Percentiles rank a stretch among this genome's conserved stretches.
These are phyloP conservation scores for Venturia oleaginea DNA, from an alignment of 2,329 filamentous ascomycete genomes.

Conservation along the genomic window DNA sequence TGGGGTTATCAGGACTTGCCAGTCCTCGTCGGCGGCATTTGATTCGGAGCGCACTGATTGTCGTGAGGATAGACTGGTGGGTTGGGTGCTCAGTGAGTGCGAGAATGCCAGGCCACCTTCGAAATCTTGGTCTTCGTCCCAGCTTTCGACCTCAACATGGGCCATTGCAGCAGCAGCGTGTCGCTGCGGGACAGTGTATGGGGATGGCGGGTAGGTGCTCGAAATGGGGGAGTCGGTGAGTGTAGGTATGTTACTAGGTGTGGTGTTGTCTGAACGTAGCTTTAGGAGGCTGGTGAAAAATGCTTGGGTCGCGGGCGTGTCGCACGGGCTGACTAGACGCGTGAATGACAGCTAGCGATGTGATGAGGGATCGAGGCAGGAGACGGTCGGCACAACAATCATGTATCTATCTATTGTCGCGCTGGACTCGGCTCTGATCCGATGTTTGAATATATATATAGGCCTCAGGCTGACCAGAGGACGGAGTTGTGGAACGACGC, in stretches of 20 bases:
- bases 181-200: constrained; percentile 13
- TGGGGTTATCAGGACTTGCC: constrained; percentile 73
- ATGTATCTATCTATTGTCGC: too few species aligned
- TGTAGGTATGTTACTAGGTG: background rate
- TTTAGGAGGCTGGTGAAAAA: background rate
- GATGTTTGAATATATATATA: background rate
- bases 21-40: constrained; percentile 70
- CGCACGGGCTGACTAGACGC: too few species aligned
- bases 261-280: background rate
- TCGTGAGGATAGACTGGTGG: constrained; percentile 59
- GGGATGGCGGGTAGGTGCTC: background rate
- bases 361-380: background rate
- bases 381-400: too few species aligned
- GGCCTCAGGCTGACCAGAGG: too few species aligned
- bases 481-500: background rate
- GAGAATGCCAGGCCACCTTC: constrained; percentile 55
- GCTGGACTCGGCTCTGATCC: background rate
- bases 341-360: too few species aligned
- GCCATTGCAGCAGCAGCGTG: constrained; percentile 41
- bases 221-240: background rate
- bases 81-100: constrained; percentile 42
- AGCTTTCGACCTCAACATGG: constrained; percentile 58
- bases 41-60: constrained; percentile 77
- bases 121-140: constrained; percentile 44
- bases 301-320: too few species aligned